Conservation (phyloP, 2,329 filamentous ascomycete species). For the Pseudocercospora pini-densiflorae region DNA sequence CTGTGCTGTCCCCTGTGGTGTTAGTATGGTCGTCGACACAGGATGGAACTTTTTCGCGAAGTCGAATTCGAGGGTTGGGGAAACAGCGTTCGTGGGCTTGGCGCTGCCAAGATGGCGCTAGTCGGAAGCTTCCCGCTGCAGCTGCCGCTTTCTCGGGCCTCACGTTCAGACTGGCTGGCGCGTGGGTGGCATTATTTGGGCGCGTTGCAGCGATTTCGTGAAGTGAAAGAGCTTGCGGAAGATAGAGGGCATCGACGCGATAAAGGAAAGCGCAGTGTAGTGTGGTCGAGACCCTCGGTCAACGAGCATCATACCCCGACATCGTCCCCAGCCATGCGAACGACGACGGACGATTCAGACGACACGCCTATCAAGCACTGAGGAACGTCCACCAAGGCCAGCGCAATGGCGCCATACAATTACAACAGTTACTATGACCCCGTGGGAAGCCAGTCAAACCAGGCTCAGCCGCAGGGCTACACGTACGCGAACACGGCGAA, state of each 20-base stretch:
- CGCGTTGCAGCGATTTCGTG: background rate
- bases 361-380: constrained; percentile 1
- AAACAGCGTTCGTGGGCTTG: background rate
- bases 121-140: background rate
- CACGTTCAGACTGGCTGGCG: background rate
- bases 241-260: background rate
- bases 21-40: constrained; percentile 28
- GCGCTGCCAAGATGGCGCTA: constrained; percentile 6
- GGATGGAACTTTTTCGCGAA: constrained; percentile 4
- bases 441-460: constrained; percentile 38
- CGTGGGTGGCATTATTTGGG: background rate
- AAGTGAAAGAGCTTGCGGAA: background rate
- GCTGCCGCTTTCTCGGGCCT: background rate
- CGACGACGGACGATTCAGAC: constrained; percentile 8
- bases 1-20: constrained; percentile 2
- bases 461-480: constrained; percentile 27
- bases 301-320: background rate
- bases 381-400: background rate
- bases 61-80: constrained; percentile 16
- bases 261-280: background rate
- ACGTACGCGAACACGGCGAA: constrained; percentile 25
- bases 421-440: constrained; percentile 40
- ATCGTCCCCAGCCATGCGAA: constrained; percentile 9
- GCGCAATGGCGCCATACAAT: constrained; percentile 37
- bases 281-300: background rate